Evolutionary conservation across 805 yeast species (phyloP).

Genomic region (Candida tibetensis): DNA sequence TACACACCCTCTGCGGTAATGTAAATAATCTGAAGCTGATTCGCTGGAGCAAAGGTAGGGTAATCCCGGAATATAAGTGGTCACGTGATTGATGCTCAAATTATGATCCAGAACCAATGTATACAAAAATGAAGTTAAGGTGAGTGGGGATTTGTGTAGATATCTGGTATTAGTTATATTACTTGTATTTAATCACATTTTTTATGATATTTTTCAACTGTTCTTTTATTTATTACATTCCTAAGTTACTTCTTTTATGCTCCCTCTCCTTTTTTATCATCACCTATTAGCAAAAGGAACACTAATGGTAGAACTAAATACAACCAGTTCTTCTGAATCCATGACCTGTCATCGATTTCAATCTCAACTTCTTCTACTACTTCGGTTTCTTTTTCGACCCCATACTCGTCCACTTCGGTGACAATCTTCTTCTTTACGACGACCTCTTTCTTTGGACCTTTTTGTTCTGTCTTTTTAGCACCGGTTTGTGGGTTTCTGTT

Average conservation of each 20-base stretch:
- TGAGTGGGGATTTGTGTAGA: no score
- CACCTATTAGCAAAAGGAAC: slow-evolving; percentile 33
- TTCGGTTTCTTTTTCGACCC: slow-evolving; percentile 20
- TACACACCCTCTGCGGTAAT: not conserved
- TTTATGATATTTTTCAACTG: no score
- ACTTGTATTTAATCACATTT: no score
- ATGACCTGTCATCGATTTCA: slow-evolving; percentile 35
- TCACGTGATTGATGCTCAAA: slow-evolving; percentile 9
- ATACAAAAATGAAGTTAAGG: no score
- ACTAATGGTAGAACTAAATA: slow-evolving; percentile 50
- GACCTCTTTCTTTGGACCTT: slow-evolving; percentile 12
- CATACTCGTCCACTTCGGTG: slow-evolving; percentile 21
- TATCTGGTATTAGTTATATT: no score
- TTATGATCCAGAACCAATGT: no score
- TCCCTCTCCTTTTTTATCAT: slow-evolving; percentile 8
- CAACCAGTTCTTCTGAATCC: slow-evolving; percentile 63
- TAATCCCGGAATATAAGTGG: not conserved
- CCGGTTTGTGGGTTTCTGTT: slow-evolving; percentile 23
- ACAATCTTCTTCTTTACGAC: slow-evolving; percentile 16
- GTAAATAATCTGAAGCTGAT: slow-evolving; percentile 24
- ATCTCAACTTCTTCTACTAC: slow-evolving; percentile 20
- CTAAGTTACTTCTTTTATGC: no score
- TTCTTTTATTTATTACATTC: no score
- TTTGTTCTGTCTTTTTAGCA: slow-evolving; percentile 2
- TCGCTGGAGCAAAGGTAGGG: slow-evolving; percentile 18